Conservation (phyloP, 495 filamentous ascomycete genomes). For the Letharia columbiana region DNA sequence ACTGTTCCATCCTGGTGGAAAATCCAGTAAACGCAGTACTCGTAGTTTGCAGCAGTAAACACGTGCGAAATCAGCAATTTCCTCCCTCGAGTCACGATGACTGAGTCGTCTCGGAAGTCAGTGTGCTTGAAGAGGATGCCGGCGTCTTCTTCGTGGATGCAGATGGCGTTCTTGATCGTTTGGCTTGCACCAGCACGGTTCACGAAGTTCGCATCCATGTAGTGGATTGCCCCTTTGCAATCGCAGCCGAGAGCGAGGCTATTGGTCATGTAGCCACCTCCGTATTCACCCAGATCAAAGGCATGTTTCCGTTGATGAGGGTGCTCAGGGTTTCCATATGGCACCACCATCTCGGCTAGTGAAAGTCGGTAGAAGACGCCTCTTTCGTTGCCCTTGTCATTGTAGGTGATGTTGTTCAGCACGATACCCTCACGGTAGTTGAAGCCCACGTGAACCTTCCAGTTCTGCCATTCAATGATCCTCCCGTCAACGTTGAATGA, state of each 20-base stretch:
- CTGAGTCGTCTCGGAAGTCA: constrained; percentile 85
- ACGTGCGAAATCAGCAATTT: constrained; percentile 88
- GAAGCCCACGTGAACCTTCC: constrained; percentile 90
- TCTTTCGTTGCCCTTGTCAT: constrained; percentile 73
- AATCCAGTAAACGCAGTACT: constrained; percentile 91
- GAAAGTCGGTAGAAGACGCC: constrained; percentile 88
- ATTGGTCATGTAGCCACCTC: constrained; percentile 94
- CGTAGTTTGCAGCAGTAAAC: constrained; percentile 96
- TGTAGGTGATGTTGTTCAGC: constrained; percentile 83
- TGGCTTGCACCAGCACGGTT: constrained; percentile 68
- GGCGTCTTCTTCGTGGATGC: constrained; percentile 91
- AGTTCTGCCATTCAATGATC: constrained; percentile 87
- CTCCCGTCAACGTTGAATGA: constrained; percentile 78
- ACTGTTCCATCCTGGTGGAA: constrained; percentile 92
- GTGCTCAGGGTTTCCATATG: constrained; percentile 87
- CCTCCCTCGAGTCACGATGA: constrained; percentile 76
- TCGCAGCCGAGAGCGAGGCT: constrained; percentile 81
- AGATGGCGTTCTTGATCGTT: constrained; percentile 91
- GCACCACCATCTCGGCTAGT: constrained; percentile 92
- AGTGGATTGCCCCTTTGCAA: constrained; percentile 92
- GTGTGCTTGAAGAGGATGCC: constrained; percentile 95
- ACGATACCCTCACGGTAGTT: constrained; percentile 94
- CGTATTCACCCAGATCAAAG: constrained; percentile 91
- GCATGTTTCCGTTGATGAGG: constrained; percentile 93
- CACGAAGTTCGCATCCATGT: constrained; percentile 76